Evolutionary conservation across 495 filamentous ascomycete genomes (phyloP).

Genomic region (Neurospora sp.): DNA sequence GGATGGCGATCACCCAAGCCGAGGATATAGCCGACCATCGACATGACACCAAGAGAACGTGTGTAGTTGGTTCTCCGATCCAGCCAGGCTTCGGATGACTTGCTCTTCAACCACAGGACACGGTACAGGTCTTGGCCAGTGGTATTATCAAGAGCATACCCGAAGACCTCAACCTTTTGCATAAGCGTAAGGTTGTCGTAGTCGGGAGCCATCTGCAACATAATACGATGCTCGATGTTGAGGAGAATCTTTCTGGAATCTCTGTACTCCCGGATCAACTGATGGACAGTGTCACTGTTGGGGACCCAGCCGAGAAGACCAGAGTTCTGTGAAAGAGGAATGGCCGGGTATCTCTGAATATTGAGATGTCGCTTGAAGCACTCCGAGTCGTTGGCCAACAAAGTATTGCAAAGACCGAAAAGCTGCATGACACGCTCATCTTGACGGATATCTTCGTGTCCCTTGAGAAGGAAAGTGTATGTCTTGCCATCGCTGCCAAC

Average conservation of each 20-base stretch:
- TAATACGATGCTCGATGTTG: conserved; percentile 98
- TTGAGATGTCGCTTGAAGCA: conserved; percentile 94
- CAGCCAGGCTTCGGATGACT: conserved; percentile 95
- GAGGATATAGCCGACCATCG: conserved; percentile 99
- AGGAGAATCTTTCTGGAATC: conserved; percentile 94
- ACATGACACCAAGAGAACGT: conserved; percentile 94
- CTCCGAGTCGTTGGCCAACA: conserved; percentile 84
- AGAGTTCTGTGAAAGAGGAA: conserved; percentile 90
- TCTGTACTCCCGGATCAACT: conserved; percentile 92
- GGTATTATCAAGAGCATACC: conserved; percentile 96
- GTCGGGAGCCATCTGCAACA: conserved; percentile 99
- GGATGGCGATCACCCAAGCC: conserved; percentile 94
- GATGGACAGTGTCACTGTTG: conserved; percentile 93
- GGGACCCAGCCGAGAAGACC: conserved; percentile 95
- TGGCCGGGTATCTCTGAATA: conserved; percentile 89
- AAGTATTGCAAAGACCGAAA: conserved; percentile 91
- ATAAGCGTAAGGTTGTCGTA: conserved; percentile 97
- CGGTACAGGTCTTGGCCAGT: conserved; percentile 97
- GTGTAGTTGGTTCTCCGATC: conserved; percentile 97
- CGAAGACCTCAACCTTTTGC: conserved; percentile 99
- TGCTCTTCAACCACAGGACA: conserved; percentile 96
- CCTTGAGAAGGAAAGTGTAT: conserved; percentile 86
- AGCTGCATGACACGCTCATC: conserved; percentile 99
- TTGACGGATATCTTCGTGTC: conserved; percentile 96
- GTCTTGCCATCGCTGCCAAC: conserved; percentile 76